A percentile compares a stretch with the other conserved stretches of the same genome.
Conservation (phyloP, 2,329 filamentous ascomycete species). For the Rhynchosporium graminicola region DNA sequence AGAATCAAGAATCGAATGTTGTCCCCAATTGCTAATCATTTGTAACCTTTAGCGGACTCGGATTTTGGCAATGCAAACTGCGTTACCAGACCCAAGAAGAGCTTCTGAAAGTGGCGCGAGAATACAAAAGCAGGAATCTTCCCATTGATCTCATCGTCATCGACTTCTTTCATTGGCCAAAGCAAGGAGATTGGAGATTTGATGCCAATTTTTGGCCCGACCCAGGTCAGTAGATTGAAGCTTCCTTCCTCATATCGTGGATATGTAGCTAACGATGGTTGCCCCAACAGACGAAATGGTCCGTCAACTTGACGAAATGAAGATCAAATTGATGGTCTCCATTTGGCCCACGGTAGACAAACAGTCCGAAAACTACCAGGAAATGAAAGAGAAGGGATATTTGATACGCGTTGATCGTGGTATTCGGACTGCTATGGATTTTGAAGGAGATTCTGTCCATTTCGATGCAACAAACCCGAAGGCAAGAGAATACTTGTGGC, state of each 20-base stretch:
- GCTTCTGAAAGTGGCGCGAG: slow-evolving; percentile 58
- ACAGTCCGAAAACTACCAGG: slow-evolving; percentile 57
- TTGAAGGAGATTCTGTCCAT: slow-evolving; percentile 58
- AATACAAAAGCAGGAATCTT: slow-evolving; percentile 56
- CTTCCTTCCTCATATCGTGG: too few relatives aligned
- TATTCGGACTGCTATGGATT: slow-evolving; percentile 58
- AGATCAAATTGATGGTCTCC: slow-evolving; percentile 67
- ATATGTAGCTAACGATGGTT: not conserved
- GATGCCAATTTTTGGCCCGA: slow-evolving; percentile 66
- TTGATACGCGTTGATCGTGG: slow-evolving; percentile 63
- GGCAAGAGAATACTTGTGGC: slow-evolving; percentile 60
- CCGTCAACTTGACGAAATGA: slow-evolving; percentile 56
- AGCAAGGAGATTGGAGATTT: slow-evolving; percentile 69
- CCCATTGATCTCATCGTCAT: slow-evolving; percentile 65
- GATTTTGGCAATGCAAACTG: slow-evolving; percentile 70
- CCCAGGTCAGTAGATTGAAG: slow-evolving; percentile 43
- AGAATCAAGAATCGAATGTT: not conserved
- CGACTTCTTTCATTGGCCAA: slow-evolving; percentile 69
- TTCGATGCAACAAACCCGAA: slow-evolving; percentile 65
- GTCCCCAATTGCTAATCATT: not conserved
- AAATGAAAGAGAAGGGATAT: slow-evolving; percentile 62
- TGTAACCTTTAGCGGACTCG: slow-evolving; percentile 47
- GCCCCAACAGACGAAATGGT: slow-evolving; percentile 57
- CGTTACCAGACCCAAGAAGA: slow-evolving; percentile 69
- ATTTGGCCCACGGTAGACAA: slow-evolving; percentile 69